Conservation (phyloP, 306 rosid genomes). For the Prunus davidiana region DNA sequence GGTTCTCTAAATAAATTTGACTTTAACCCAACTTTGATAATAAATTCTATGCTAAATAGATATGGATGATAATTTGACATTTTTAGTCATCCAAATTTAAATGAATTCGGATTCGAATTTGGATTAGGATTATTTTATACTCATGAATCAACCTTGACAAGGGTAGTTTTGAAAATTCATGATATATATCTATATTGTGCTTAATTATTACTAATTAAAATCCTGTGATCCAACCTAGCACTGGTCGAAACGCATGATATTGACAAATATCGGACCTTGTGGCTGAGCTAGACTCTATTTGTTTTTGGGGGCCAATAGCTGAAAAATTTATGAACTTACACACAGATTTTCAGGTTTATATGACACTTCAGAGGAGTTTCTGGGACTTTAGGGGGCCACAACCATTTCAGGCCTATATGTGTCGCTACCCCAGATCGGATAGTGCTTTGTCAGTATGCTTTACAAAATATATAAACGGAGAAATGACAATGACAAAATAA, state of each 20-base stretch:
- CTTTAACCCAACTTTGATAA: not conserved
- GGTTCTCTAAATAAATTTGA: not conserved
- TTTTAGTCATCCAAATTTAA: not conserved
- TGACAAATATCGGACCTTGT: conserved; percentile 12
- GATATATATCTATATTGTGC: not conserved
- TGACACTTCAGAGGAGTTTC: too few relatives aligned
- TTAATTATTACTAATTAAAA: not conserved
- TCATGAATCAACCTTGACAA: not conserved
- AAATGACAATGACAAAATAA: not conserved
- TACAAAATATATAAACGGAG: not conserved
- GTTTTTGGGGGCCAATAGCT: too few relatives aligned
- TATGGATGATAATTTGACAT: not conserved
- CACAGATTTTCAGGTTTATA: too few relatives aligned
- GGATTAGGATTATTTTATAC: not conserved
- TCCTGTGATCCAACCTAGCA: not conserved
- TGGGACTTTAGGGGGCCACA: too few relatives aligned
- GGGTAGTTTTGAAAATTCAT: not conserved
- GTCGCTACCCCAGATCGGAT: not conserved
- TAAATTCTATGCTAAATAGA: not conserved
- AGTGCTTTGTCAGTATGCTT: not conserved
- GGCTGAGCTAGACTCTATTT: too few relatives aligned
- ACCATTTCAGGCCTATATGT: too few relatives aligned
- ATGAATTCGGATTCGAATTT: not conserved
- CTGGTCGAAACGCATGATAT: not conserved
- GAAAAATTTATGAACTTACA: too few relatives aligned